A percentile compares a stretch with the other conserved stretches of the same genome.
Conservation (phyloP, 2,329 filamentous ascomycete genomes). For the Cladophialophora exuberans region DNA sequence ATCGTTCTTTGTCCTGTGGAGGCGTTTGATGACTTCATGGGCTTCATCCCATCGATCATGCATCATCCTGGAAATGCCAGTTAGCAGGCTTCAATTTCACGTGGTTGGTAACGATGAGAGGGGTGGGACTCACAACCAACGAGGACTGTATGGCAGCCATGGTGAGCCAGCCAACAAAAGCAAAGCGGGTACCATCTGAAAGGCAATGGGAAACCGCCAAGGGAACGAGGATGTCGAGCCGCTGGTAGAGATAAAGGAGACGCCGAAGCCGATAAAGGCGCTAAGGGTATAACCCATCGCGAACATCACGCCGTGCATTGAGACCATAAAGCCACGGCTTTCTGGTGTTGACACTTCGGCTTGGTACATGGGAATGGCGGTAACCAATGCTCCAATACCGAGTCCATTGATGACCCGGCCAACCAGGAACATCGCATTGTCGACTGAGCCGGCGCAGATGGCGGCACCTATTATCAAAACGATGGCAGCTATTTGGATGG, state of each 20-base stretch:
- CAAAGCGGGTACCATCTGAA: conserved; percentile 47
- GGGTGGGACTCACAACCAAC: too few relatives aligned
- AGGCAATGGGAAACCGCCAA: conserved; percentile 42
- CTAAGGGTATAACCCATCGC: conserved; percentile 32
- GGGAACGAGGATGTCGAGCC: conserved; percentile 37
- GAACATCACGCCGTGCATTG: conserved; percentile 33
- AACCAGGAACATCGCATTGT: conserved; percentile 31
- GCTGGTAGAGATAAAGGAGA: conserved; percentile 29
- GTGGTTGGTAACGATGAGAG: too few relatives aligned
- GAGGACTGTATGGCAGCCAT: conserved; percentile 55
- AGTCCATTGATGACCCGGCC: conserved; percentile 25
- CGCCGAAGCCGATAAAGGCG: conserved; percentile 31
- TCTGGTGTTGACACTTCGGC: conserved; percentile 32
- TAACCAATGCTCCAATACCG: conserved; percentile 25
- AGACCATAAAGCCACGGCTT: conserved; percentile 32
- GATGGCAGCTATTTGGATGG: conserved; percentile 42
- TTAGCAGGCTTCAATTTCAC: too few relatives aligned
- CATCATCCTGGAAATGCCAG: too few relatives aligned
- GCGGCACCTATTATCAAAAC: conserved; percentile 37
- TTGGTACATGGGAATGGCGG: conserved; percentile 33
- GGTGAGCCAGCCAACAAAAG: conserved; percentile 44
- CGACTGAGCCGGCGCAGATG: conserved; percentile 47
- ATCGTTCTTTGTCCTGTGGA: conserved; percentile 48
- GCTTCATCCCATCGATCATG: conserved; percentile 49
- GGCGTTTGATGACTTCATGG: conserved; percentile 43